Conservation (phyloP, 2,329 filamentous ascomycete genomes). For the Orbilia quercus region DNA sequence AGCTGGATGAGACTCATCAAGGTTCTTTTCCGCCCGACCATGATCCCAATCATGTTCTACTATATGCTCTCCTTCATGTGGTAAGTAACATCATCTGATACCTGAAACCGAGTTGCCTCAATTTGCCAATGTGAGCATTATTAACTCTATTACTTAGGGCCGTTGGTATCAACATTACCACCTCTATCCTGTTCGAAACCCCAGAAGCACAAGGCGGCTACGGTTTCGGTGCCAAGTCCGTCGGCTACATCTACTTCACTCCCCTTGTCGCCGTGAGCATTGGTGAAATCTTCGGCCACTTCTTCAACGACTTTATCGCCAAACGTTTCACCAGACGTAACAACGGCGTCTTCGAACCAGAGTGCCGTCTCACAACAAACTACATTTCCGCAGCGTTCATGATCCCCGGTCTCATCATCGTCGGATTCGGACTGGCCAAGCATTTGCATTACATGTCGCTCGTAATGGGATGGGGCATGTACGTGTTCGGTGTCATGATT, state of each 20-base stretch:
- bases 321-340: constrained; percentile 58
- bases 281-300: constrained; percentile 60
- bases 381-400: constrained; percentile 58
- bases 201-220: constrained; percentile 57
- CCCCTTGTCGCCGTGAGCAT: constrained; percentile 59
- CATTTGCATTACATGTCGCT: constrained; percentile 53
- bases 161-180: constrained; percentile 60
- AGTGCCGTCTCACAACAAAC: constrained; percentile 54
- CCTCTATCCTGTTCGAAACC: constrained; percentile 58
- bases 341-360: constrained; percentile 58
- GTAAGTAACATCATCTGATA: constrained; percentile 25
- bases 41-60: constrained; percentile 57
- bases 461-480: constrained; percentile 59
- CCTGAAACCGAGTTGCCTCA: no score
- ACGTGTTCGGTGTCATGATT: constrained; percentile 58
- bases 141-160: constrained; percentile 14
- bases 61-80: constrained; percentile 58
- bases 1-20: constrained; percentile 58
- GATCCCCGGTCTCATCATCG: constrained; percentile 57
- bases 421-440: constrained; percentile 57
- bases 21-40: constrained; percentile 55
- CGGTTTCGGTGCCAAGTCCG: constrained; percentile 53
- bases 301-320: constrained; percentile 60
- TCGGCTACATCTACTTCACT: constrained; percentile 60
- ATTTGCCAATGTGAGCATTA: no score